Conservation (phyloP, 1,139 yeast genomes). For the Candida frijolesensis region DNA sequence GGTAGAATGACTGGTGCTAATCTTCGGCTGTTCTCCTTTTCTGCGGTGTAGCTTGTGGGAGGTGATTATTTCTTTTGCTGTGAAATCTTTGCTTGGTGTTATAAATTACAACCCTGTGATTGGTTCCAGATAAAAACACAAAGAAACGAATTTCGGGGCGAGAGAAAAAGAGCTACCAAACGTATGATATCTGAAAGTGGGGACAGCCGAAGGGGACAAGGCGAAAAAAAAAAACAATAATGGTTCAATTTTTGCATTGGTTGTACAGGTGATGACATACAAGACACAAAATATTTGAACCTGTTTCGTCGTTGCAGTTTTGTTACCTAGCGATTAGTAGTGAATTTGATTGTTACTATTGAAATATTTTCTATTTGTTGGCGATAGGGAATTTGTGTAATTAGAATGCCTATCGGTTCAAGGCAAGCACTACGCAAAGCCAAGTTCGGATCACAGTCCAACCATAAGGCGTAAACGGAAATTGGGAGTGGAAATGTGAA, state of each 20-base stretch:
- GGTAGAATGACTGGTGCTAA: too few relatives aligned
- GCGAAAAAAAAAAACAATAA: neutral
- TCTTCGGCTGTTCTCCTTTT: too few relatives aligned
- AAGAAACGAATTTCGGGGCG: neutral
- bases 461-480: too few relatives aligned
- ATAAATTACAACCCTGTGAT: conserved; percentile 1
- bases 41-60: too few relatives aligned
- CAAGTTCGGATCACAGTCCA: too few relatives aligned
- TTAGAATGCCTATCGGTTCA: neutral
- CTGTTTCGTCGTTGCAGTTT: neutral
- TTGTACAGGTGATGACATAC: neutral
- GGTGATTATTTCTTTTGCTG: too few relatives aligned
- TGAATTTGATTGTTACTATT: neutral
- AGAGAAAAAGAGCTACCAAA: neutral
- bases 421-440: too few relatives aligned
- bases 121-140: conserved; percentile 3
- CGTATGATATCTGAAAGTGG: neutral
- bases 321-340: neutral
- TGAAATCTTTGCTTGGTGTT: conserved; percentile 39
- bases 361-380: too few relatives aligned
- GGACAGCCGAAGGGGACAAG: neutral
- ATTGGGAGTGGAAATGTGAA: too few relatives aligned
- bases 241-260: neutral
- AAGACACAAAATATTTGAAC: conserved; percentile 1
- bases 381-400: neutral